Evolutionary conservation across 192 early-diverging fungal species (phyloP).

Genomic region (Linnemannia elongata): DNA sequence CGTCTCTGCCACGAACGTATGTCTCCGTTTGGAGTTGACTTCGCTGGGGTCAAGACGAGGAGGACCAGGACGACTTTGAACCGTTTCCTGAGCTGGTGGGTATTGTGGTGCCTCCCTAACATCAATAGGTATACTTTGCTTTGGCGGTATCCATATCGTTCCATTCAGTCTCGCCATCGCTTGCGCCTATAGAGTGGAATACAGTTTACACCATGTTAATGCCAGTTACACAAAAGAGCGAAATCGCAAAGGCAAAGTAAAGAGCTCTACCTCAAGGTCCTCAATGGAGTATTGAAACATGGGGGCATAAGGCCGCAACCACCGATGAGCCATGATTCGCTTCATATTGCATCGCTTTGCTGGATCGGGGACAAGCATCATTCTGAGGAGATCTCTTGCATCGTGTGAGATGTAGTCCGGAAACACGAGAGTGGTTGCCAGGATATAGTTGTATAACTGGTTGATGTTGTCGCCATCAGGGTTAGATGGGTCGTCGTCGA

Average conservation of each 20-base stretch:
- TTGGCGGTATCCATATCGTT: constrained; percentile 44
- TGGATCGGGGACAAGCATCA: constrained; percentile 96
- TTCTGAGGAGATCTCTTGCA: constrained; percentile 84
- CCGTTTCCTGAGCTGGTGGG: neutral
- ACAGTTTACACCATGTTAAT: neutral
- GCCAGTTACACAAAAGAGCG: neutral
- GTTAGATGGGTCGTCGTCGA: constrained; percentile 92
- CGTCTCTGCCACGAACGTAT: constrained; percentile 34
- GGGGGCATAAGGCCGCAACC: constrained; percentile 66
- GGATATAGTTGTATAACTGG: constrained; percentile 87
- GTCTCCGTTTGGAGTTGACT: constrained; percentile 25
- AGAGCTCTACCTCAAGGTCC: constrained; percentile 48
- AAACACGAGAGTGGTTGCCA: constrained; percentile 84
- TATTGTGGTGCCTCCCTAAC: neutral
- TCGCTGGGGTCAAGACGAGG: constrained; percentile 25
- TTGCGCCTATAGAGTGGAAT: constrained; percentile 27
- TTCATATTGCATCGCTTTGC: constrained; percentile 77
- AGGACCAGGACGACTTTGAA: constrained; percentile 22
- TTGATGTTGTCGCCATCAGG: constrained; percentile 93
- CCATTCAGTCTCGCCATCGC: constrained; percentile 42
- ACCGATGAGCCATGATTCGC: constrained; percentile 81
- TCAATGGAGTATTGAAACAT: constrained; percentile 62
- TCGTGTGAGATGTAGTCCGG: constrained; percentile 86
- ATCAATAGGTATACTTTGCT: constrained; percentile 2
- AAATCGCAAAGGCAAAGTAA: neutral